These are phyloP conservation scores for Thielaviopsis euricoi DNA, from an alignment of 2,329 filamentous ascomycete genomes.

Conservation along the genomic window DNA sequence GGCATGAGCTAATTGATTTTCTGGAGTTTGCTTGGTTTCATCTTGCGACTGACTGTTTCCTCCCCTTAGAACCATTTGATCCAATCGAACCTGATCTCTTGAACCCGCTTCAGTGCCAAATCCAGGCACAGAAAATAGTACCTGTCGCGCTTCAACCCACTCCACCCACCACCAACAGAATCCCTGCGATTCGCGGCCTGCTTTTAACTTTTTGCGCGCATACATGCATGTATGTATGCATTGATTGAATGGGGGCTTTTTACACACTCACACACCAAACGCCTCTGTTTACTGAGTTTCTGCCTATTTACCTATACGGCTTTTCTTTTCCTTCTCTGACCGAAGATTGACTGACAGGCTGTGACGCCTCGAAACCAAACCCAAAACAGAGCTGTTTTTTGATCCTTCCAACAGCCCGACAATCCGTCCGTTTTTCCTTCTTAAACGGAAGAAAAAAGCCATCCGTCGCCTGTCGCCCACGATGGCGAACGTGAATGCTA, in stretches of 20 bases:
- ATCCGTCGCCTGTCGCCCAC: too few relatives aligned
- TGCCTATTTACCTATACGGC: not conserved
- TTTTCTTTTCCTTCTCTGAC: not conserved
- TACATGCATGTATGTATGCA: not conserved
- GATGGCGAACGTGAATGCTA: constrained; percentile 44
- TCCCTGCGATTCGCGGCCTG: not conserved
- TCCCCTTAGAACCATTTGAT: too few relatives aligned
- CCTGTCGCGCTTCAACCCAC: too few relatives aligned
- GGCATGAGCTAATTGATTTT: too few relatives aligned
- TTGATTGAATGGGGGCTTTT: not conserved
- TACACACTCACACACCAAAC: not conserved
- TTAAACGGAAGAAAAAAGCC: not conserved
- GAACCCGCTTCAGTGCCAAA: too few relatives aligned
- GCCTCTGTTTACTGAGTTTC: not conserved
- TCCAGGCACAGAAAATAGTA: too few relatives aligned
- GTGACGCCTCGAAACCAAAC: constrained; percentile 3
- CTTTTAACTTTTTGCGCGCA: not conserved
- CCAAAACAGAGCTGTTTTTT: constrained; percentile 7
- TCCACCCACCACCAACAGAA: not conserved
- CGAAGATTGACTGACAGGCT: not conserved
- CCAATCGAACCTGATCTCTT: too few relatives aligned
- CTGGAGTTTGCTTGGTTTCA: too few relatives aligned
- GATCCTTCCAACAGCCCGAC: not conserved
- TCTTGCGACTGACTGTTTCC: too few relatives aligned
- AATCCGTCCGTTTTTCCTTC: not conserved